Base-by-base conservation (phyloP, 2,329 filamentous ascomycete species). In the Aureobasidium sp. region DNA sequence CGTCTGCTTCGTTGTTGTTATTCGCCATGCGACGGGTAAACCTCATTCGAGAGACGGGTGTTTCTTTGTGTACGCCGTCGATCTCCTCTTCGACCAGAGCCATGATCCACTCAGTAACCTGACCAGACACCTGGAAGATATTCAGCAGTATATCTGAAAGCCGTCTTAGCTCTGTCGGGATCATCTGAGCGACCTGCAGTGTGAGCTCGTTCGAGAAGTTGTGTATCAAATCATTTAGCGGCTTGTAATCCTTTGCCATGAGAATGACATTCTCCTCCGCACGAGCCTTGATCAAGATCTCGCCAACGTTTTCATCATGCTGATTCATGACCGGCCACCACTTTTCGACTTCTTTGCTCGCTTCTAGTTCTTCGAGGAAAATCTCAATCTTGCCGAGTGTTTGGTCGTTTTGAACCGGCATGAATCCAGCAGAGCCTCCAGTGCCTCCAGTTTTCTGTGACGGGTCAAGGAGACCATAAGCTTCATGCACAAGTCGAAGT, bases 61-160 rank as follows among this genome's bases (percentile, higher is more conserved):
- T 85, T 67, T 96, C 91, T 70, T 87, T 95, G 61, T 91, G 85
- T 21, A 94, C 86, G 0, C 93, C 93, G 69, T 97, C 94, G 62
- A 99, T 97, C 73, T 99, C 94, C 70, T 97, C 93, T 73, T 99
- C 94, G 0, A 97, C 90, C 44, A 99, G 79, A 2, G 90, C 87
- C 80, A 91, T 94, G 27, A 99, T 82, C 94, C 94, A 99, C 63
- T 97, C 91, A 47, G 83, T 83, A 2, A 90, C 89, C 41, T 85
- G 84, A 0, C 90, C 91, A 2, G 91, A 93, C 3, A 96, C 92
- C 71, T 99, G 94, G 69, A 93, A 99, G 58, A 99, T 96, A 71
- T 97, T 95, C 65, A 97, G 78, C 41, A 97, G 84, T 30, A 89
- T 86, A 70, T 97, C 92, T 2, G 91, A 89, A 9, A 97, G 74